Percentiles rank a stretch among this genome's conserved stretches.
These are phyloP conservation scores for Oleoguttula mirabilis DNA, from an alignment of 495 filamentous ascomycete species.

Conservation along the genomic window DNA sequence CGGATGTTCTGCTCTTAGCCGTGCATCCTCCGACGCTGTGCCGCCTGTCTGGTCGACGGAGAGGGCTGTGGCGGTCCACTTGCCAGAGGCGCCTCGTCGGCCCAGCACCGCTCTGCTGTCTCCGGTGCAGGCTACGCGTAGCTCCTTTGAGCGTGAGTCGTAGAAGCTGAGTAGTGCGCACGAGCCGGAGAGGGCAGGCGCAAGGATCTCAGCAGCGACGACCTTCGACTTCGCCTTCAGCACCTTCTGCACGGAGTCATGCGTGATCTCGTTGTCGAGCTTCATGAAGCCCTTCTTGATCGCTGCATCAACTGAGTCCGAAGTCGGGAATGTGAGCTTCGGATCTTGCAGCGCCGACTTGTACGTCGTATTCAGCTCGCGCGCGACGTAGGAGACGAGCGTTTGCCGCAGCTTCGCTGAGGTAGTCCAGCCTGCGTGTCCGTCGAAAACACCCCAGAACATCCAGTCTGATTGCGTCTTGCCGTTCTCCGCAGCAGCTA, in stretches of 20 bases:
- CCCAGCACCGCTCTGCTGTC: constrained; percentile 91
- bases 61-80: constrained; percentile 83
- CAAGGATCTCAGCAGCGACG: constrained; percentile 78
- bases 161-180: constrained; percentile 96
- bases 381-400: constrained; percentile 80
- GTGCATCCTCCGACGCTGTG: constrained; percentile 67
- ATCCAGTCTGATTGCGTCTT: constrained; percentile 78
- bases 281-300: constrained; percentile 86
- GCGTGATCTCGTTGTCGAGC: constrained; percentile 84
- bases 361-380: constrained; percentile 89
- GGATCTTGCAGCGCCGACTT: constrained; percentile 59
- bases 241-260: constrained; percentile 79
- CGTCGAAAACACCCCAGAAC: constrained; percentile 99
- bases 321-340: constrained; percentile 45
- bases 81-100: constrained; percentile 61
- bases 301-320: constrained; percentile 71
- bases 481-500: constrained; percentile 40
- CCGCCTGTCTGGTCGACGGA: constrained; percentile 87
- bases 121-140: constrained; percentile 87
- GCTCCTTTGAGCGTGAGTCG: constrained; percentile 66
- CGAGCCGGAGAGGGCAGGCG: constrained; percentile 86
- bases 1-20: constrained; percentile 75
- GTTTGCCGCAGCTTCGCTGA: constrained; percentile 90
- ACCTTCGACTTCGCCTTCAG: constrained; percentile 74
- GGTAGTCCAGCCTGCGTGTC: constrained; percentile 95